Conservation (phyloP, 1,284 basidiomycete genomes). For the Abortiporus biennis region DNA sequence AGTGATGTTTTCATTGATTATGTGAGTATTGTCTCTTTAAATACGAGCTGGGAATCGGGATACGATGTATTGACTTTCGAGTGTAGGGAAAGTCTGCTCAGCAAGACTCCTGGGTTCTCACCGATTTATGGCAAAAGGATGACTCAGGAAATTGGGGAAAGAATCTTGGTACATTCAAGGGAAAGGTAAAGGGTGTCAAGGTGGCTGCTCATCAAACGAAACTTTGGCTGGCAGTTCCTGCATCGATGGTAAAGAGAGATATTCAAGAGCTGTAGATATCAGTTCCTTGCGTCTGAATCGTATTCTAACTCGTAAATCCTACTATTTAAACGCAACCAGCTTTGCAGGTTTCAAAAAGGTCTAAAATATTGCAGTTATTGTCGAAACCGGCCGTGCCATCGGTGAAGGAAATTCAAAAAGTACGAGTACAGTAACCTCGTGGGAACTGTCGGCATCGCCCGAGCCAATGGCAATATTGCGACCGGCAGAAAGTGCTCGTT, state of each 20-base stretch:
- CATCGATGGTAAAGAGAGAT: slow-evolving; percentile 10
- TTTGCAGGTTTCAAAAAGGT: no score
- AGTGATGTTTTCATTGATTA: slow-evolving; percentile 29
- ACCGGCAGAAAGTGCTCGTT: slow-evolving; percentile 1
- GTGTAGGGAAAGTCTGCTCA: slow-evolving; percentile 22
- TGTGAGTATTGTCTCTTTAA: slow-evolving; percentile 14
- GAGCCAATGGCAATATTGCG: slow-evolving; percentile 5
- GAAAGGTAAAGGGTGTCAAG: slow-evolving; percentile 18
- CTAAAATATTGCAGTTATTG: no score
- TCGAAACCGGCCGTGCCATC: no score
- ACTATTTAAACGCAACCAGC: no score
- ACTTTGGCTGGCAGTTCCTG: slow-evolving; percentile 24
- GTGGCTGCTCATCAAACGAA: slow-evolving; percentile 25
- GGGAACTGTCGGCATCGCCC: background rate
- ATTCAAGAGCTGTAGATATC: slow-evolving; percentile 15
- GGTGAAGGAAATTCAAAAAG: no score
- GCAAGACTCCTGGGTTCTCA: slow-evolving; percentile 24
- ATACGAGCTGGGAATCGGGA: background rate
- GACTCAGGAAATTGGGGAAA: slow-evolving; percentile 27
- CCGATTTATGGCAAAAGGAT: slow-evolving; percentile 33
- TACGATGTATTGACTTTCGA: slow-evolving; percentile 1
- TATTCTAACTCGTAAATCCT: no score
- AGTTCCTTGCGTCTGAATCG: no score
- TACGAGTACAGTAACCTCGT: no score
- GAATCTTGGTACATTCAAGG: slow-evolving; percentile 22